Conservation (phyloP, 1,284 basidiomycete genomes). For the Cutaneotrichosporon cyanovorans region DNA sequence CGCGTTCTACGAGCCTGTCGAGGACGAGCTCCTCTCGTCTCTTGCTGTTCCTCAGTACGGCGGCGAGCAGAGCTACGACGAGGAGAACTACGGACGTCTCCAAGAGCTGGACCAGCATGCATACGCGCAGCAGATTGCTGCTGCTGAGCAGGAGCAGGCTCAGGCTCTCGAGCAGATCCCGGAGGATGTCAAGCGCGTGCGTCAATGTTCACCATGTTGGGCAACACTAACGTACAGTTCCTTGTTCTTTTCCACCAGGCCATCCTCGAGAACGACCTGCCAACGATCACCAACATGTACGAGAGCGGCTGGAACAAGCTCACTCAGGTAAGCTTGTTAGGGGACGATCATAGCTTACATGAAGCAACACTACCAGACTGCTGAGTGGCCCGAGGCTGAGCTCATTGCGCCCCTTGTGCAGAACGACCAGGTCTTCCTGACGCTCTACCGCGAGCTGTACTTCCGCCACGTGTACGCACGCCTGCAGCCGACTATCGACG, state of each 20-base stretch:
- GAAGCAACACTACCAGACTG: slow-evolving; percentile 87
- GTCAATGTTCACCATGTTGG: neutral
- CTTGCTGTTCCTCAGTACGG: slow-evolving; percentile 34
- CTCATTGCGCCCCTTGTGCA: slow-evolving; percentile 87
- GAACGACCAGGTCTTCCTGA: slow-evolving; percentile 89
- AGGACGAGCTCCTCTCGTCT: slow-evolving; percentile 43
- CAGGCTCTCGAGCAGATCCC: slow-evolving; percentile 39
- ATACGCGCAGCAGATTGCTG: slow-evolving; percentile 32
- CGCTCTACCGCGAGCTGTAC: slow-evolving; percentile 70
- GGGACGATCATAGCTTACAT: neutral
- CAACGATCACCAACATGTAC: slow-evolving; percentile 83
- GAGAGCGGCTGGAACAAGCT: slow-evolving; percentile 95
- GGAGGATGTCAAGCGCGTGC: slow-evolving; percentile 44
- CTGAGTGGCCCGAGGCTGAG: slow-evolving; percentile 97
- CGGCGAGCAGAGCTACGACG: slow-evolving; percentile 23
- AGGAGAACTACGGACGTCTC: slow-evolving; percentile 35
- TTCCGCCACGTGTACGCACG: slow-evolving; percentile 83
- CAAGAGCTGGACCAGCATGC: slow-evolving; percentile 38
- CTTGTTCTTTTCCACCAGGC: slow-evolving; percentile 80
- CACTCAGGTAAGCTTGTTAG: slow-evolving; percentile 49
- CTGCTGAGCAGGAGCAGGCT: slow-evolving; percentile 32
- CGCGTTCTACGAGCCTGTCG: slow-evolving; percentile 44
- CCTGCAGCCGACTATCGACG: slow-evolving; percentile 88
- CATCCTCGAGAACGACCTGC: slow-evolving; percentile 71
- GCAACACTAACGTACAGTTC: slow-evolving; percentile 54